Evolutionary conservation across 78 protist species (phyloP).

Genomic region (Cavenderia fasciculata): DNA sequence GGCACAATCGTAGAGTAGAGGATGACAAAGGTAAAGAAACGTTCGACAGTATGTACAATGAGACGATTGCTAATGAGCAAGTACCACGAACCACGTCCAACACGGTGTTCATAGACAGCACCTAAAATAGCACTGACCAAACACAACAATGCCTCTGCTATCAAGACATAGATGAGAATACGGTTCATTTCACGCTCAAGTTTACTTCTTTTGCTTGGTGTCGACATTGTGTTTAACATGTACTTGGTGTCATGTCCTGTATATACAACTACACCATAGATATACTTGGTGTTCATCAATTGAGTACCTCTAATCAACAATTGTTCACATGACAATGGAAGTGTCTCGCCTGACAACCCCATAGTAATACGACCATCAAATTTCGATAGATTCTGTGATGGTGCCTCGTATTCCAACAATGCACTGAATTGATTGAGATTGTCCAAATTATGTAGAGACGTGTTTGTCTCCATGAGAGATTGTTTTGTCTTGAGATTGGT

Average conservation of each 20-base stretch:
- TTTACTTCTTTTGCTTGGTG: conserved; percentile 54
- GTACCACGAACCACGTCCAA: conserved; percentile 7
- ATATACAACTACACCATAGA: conserved; percentile 83
- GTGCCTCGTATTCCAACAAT: conserved; percentile 76
- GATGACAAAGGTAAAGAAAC: conserved; percentile 46
- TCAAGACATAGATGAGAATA: conserved; percentile 33
- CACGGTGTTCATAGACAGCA: not conserved
- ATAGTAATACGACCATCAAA: conserved; percentile 71
- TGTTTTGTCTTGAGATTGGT: conserved; percentile 42
- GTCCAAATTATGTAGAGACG: not conserved
- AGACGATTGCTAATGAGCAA: not conserved
- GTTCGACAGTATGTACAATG: not conserved
- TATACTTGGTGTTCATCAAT: conserved; percentile 74
- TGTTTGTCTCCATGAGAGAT: conserved; percentile 48
- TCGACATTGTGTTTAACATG: conserved; percentile 73
- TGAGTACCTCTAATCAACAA: conserved; percentile 31
- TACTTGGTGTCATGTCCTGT: conserved; percentile 91
- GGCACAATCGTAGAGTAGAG: conserved; percentile 75
- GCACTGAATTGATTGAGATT: not conserved
- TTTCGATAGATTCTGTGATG: conserved; percentile 66
- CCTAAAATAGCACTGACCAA: conserved; percentile 26
- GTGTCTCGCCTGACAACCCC: not conserved
- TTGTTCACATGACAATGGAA: conserved; percentile 50
- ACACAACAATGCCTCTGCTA: conserved; percentile 9
- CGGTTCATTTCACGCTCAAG: conserved; percentile 34